phyloP scores from a whole-genome alignment of 208 protist genomes.

The Leishmania tarentolae region DNA sequence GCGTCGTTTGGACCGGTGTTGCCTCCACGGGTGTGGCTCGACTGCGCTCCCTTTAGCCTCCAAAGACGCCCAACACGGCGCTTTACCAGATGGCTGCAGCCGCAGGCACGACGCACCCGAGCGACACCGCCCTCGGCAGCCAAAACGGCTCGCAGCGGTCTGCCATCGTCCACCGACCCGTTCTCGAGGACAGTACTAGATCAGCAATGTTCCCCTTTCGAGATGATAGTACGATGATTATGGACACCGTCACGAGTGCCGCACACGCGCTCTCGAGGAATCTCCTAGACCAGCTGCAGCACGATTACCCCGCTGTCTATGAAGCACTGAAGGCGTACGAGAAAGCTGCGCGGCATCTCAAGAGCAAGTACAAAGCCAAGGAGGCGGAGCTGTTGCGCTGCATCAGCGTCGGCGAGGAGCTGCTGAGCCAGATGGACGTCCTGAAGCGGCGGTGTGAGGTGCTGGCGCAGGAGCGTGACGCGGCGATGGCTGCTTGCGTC shows the following conservation, averaged over 20 bases:
- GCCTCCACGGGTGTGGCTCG: neutral
- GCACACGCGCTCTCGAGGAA: constrained; percentile 5
- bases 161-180: neutral
- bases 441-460: constrained; percentile 53
- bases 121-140: neutral
- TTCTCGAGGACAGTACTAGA: neutral
- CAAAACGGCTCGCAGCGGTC: neutral
- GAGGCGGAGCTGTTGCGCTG: constrained; percentile 72
- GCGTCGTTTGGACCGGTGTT: neutral
- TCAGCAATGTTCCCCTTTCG: neutral
- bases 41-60: neutral
- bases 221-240: neutral
- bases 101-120: neutral
- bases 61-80: neutral
- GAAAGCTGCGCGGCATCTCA: constrained; percentile 45
- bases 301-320: constrained; percentile 31
- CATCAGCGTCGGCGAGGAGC: constrained; percentile 77
- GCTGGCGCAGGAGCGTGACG: constrained; percentile 61
- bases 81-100: neutral
- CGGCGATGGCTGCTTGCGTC: constrained; percentile 16
- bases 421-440: constrained; percentile 67
- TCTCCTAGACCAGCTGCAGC: constrained; percentile 18
- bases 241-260: neutral
- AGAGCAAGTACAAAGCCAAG: constrained; percentile 58
- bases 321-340: constrained; percentile 37